Conservation (phyloP, 306 rosid species). For the Glycine soja region DNA sequence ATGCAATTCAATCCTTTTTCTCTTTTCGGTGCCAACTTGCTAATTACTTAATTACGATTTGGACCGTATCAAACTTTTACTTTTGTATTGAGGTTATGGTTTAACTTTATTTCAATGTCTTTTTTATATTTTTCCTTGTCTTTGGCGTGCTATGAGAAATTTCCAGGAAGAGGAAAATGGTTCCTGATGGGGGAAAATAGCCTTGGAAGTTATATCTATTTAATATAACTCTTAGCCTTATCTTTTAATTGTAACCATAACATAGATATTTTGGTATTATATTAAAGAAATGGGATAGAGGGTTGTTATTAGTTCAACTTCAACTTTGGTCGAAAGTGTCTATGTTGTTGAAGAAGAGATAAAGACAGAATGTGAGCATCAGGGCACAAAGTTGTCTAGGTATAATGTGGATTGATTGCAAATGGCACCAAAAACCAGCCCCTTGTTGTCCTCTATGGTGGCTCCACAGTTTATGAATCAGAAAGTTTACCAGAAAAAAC, state of each 20-base stretch:
- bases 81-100: conserved; percentile 21
- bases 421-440: conserved; percentile 13
- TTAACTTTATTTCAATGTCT: not conserved
- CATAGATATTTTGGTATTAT: not conserved
- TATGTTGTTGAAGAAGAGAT: not conserved
- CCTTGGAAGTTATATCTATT: not conserved
- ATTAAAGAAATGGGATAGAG: not conserved
- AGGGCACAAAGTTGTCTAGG: conserved; percentile 1
- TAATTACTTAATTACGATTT: conserved; percentile 2
- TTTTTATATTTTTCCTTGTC: not conserved
- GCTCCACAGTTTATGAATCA: not conserved
- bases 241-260: not conserved
- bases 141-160: not conserved
- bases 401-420: conserved; percentile 36
- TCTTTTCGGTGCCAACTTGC: conserved; percentile 24
- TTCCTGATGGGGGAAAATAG: not conserved
- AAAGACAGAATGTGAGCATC: not conserved
- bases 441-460: not conserved
- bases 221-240: not conserved
- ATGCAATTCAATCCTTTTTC: not conserved
- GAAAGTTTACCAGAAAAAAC: conserved; percentile 37
- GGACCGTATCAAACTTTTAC: conserved; percentile 18
- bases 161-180: conserved; percentile 25
- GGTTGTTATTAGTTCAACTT: conserved; percentile 4
- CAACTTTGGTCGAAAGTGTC: not conserved